Evolutionary conservation across 78 protist species (phyloP), one percentile per base, ranked within the genome.

Genomic region (Dictyostelium brefeldianum): DNA sequence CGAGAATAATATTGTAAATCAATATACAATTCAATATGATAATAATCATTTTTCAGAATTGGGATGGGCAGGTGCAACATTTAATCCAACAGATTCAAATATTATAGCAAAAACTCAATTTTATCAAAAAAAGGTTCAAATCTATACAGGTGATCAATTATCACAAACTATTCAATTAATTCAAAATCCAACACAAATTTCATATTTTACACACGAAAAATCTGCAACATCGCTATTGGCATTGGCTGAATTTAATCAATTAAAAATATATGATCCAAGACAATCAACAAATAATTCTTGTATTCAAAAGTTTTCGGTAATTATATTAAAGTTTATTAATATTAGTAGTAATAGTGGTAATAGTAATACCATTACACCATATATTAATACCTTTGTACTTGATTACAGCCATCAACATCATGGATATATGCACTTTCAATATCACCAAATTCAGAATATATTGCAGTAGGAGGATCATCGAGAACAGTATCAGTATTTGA

Each of bases 401-500:
- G 1, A 36, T 15, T 50, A 11, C 48, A 71, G 81, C 81, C 83
- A 43, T 18, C 78, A 47, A 17, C 93, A 11, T 20, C 46, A 20
- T 54, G 59, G 47, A 15, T 87, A 10, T 87, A 87, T 31, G 29
- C 93, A 47, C 17, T 87, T 15, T 48, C 56, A 4, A 51, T 69
- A 3, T 57, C 75, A 29, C 11, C 51, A 51, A 57, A 87, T 51
- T 41, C 51, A 22, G 48, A 65, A 57, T 73, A 46, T 47, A 59
- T 87, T 18, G 93, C 80, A 47, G 93, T 87, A 48, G 93, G 93
- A 22, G 93, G 93, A 54, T 81, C 83, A 59, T 12, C 43, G 7
- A 53, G 93, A 54, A 51, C 93, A 43, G 78, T 87, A 9, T 43
- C 36, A 50, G 93, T 87, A 12, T 87, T 22, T 78, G 93, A 87